These are phyloP conservation scores for Ustilago xerochloae DNA, from an alignment of 1,284 basidiomycete species.

Conservation along the genomic window DNA sequence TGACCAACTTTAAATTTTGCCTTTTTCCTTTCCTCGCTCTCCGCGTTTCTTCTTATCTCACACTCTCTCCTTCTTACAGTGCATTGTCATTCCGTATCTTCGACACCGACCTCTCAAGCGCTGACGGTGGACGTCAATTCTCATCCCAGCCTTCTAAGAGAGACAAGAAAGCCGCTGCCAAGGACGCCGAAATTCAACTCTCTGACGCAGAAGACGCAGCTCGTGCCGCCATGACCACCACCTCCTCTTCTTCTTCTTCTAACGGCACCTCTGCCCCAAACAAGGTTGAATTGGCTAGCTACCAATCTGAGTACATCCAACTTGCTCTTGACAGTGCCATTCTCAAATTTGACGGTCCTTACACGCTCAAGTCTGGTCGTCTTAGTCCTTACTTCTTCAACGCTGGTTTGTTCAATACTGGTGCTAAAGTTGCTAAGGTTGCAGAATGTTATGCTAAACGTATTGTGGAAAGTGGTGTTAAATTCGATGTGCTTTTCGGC, in stretches of 20 bases:
- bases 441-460: constrained; percentile 85
- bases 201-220: constrained; percentile 43
- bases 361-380: constrained; percentile 82
- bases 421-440: constrained; percentile 81
- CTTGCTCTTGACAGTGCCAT: constrained; percentile 59
- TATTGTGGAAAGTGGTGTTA: constrained; percentile 72
- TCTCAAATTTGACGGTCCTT: constrained; percentile 66
- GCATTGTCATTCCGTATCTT: constrained; percentile 64
- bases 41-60: constrained; percentile 2
- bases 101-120: constrained; percentile 59
- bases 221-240: constrained; percentile 27
- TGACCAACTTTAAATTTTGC: constrained; percentile 20
- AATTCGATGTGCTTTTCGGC: constrained; percentile 91
- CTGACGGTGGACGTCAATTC: constrained; percentile 60
- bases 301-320: constrained; percentile 65
- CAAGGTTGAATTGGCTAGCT: constrained; percentile 51
- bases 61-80: constrained; percentile 30
- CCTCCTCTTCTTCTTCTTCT: no score
- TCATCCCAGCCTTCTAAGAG: constrained; percentile 44
- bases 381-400: constrained; percentile 97
- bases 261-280: constrained; percentile 8
- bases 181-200: constrained; percentile 29
- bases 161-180: constrained; percentile 12
- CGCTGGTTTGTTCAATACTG: constrained; percentile 83
- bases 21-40: background rate